phyloP scores from a whole-genome alignment of 2,329 filamentous ascomycete species.

The Biscogniauxia marginata region DNA sequence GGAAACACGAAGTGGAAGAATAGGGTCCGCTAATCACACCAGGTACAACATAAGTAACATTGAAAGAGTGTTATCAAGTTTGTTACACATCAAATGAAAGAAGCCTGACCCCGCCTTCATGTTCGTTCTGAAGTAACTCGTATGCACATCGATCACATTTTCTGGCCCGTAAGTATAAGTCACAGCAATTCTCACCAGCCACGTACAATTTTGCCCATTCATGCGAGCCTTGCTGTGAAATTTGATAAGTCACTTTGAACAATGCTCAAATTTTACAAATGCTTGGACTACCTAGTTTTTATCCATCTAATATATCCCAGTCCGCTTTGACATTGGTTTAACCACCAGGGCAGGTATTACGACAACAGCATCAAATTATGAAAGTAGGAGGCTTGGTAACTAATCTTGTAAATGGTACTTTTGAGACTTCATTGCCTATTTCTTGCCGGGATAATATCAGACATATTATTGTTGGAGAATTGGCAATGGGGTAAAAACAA shows the following conservation, averaged over 20 bases:
- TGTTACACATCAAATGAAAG: too few relatives aligned
- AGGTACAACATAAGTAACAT: too few relatives aligned
- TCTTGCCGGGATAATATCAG: background rate
- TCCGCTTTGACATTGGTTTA: background rate
- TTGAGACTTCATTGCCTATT: background rate
- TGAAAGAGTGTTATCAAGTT: too few relatives aligned
- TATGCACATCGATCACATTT: background rate
- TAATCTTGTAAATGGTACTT: background rate
- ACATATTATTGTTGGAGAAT: background rate
- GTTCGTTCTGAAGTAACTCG: too few relatives aligned
- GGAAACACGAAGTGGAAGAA: too few relatives aligned
- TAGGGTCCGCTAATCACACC: too few relatives aligned
- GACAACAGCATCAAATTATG: background rate
- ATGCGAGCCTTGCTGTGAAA: background rate
- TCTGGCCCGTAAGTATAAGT: background rate
- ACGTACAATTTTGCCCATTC: background rate
- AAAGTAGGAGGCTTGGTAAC: too few relatives aligned
- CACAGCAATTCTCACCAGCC: background rate
- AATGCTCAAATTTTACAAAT: background rate
- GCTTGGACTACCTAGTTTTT: too few relatives aligned
- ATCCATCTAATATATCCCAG: background rate
- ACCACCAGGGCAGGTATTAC: background rate
- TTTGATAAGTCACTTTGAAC: background rate
- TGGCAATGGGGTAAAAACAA: background rate
- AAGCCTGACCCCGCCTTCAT: too few relatives aligned